Conservation (phyloP, 176 grass and related monocot genomes). For the Aegilops longissima region DNA sequence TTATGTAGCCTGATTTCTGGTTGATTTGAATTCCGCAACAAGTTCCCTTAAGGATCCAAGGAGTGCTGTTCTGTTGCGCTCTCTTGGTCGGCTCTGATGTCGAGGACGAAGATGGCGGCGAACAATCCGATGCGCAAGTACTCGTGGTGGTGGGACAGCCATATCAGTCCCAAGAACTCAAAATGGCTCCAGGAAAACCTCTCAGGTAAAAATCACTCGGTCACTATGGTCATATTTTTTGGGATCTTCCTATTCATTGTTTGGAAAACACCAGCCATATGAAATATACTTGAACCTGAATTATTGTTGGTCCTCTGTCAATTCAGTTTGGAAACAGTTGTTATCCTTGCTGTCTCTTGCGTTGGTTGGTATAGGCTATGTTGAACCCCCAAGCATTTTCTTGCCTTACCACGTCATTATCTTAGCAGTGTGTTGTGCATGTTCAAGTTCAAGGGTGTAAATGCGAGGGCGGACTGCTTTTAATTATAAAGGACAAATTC, state of each 20-base stretch:
- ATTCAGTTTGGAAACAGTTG: background rate
- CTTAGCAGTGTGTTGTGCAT: background rate
- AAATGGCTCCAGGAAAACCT: slow-evolving; percentile 99
- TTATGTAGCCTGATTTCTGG: slow-evolving; percentile 12
- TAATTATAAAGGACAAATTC: slow-evolving; percentile 10
- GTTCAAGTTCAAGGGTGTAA: background rate
- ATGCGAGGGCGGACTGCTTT: background rate
- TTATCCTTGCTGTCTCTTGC: background rate
- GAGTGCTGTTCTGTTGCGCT: background rate
- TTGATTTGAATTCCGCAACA: slow-evolving; percentile 1
- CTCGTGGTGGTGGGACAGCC: slow-evolving; percentile 98
- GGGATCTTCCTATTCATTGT: background rate
- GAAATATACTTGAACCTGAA: no score
- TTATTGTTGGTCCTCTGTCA: background rate
- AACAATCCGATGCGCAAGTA: slow-evolving; percentile 72
- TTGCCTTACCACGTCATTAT: slow-evolving; percentile 1
- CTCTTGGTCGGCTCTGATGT: slow-evolving; percentile 46
- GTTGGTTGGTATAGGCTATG: background rate
- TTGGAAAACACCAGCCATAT: background rate
- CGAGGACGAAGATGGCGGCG: slow-evolving; percentile 39
- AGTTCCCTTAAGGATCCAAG: slow-evolving; percentile 17
- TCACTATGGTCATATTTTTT: background rate
- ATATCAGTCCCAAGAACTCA: slow-evolving; percentile 86
- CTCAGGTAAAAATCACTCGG: slow-evolving; percentile 40
- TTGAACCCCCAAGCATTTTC: background rate